Evolutionary conservation across 176 grass and related monocot genomes (phyloP).

Genomic region (Paspalum vaginatum): DNA sequence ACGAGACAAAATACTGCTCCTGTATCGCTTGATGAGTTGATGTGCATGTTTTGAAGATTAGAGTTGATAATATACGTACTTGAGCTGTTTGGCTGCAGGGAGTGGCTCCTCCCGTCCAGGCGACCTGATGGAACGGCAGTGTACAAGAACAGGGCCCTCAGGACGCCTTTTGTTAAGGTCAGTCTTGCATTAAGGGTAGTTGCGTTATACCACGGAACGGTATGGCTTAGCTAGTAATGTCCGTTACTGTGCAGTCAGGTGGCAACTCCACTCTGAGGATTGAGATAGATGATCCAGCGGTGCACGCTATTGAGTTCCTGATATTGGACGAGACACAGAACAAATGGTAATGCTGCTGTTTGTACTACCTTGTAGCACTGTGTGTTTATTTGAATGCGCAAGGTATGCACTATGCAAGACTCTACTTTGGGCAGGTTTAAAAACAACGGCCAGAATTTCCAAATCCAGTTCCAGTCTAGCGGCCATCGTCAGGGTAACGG

Average conservation of each 20-base stretch:
- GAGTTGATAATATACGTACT: not conserved
- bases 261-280: conserved; percentile 72
- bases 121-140: conserved; percentile 67
- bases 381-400: conserved; percentile 28
- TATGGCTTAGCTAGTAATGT: not conserved
- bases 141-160: conserved; percentile 82
- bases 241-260: conserved; percentile 58
- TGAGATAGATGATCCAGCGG: conserved; percentile 78
- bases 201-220: not conserved
- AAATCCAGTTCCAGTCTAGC: conserved; percentile 50
- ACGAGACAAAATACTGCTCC: not conserved
- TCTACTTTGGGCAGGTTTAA: conserved; percentile 69
- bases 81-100: conserved; percentile 53
- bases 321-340: conserved; percentile 72
- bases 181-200: conserved; percentile 20
- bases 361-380: not conserved
- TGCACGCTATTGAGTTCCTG: conserved; percentile 89
- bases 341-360: conserved; percentile 74
- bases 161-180: conserved; percentile 82
- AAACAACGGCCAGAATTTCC: conserved; percentile 91
- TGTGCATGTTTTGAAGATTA: not conserved
- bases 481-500: conserved; percentile 35
- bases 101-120: conserved; percentile 69
- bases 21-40: not conserved
- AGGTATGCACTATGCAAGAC: conserved; percentile 5